Conservation (phyloP, 768 basidiomycete species). For the Cubamyces sp. region DNA sequence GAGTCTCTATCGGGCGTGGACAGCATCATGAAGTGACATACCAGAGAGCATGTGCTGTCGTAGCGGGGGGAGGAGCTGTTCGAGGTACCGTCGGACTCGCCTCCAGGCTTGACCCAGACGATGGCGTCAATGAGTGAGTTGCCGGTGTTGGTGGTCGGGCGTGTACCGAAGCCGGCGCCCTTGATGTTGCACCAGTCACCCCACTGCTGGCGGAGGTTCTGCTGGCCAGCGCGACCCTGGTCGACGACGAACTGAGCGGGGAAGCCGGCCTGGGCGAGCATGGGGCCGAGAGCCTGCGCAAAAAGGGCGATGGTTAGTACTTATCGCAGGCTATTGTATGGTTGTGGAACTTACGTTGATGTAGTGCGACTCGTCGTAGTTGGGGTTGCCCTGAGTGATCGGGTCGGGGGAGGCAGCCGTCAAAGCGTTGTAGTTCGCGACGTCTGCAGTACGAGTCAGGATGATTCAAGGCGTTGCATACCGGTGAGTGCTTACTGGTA, state of each 20-base stretch:
- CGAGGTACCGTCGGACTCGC: conserved; percentile 66
- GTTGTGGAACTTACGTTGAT: conserved; percentile 45
- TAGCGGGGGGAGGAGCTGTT: conserved; percentile 57
- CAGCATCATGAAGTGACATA: conserved; percentile 36
- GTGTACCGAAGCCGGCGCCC: conserved; percentile 64
- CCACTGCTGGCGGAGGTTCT: conserved; percentile 63
- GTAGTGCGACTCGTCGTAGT: conserved; percentile 66
- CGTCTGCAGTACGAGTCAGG: conserved; percentile 22
- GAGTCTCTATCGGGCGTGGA: conserved; percentile 1
- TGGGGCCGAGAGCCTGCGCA: conserved; percentile 51
- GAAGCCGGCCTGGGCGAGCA: conserved; percentile 49
- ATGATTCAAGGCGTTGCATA: not conserved
- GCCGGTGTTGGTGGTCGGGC: conserved; percentile 59
- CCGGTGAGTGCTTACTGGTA: conserved; percentile 41
- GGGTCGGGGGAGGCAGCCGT: conserved; percentile 57
- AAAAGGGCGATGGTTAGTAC: not conserved
- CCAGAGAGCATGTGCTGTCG: conserved; percentile 53
- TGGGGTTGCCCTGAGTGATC: conserved; percentile 59
- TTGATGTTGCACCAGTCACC: conserved; percentile 72
- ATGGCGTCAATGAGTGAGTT: conserved; percentile 59
- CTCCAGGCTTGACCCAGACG: conserved; percentile 72
- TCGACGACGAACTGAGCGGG: conserved; percentile 68
- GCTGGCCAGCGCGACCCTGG: conserved; percentile 65
- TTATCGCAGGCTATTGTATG: not conserved
- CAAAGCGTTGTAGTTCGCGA: conserved; percentile 43